phyloP scores from a whole-genome alignment of 164 flowering plant species.

The Macadamia tetraphylla region DNA sequence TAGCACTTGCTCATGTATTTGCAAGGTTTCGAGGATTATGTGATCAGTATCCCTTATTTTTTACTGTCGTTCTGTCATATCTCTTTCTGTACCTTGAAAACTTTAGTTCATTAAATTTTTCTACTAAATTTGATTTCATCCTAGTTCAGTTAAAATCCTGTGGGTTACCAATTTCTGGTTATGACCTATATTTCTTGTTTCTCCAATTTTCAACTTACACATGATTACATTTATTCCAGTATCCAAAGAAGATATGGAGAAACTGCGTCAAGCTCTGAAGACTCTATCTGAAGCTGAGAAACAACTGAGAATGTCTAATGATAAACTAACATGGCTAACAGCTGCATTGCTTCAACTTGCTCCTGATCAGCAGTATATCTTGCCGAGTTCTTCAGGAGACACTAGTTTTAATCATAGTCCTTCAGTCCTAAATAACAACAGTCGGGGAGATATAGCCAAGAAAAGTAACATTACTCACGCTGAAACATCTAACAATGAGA shows the following conservation, averaged over 20 bases:
- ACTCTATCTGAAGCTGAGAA: slow-evolving; percentile 77
- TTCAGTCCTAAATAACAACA: slow-evolving; percentile 17
- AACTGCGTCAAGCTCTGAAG: slow-evolving; percentile 66
- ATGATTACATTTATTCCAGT: slow-evolving; percentile 30
- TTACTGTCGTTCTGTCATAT: not conserved
- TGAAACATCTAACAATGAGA: slow-evolving; percentile 18
- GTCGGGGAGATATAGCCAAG: slow-evolving; percentile 22
- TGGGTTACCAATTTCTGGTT: too few relatives aligned
- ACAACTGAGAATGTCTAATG: slow-evolving; percentile 68
- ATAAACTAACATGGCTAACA: slow-evolving; percentile 68
- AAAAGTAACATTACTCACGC: slow-evolving; percentile 3
- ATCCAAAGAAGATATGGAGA: slow-evolving; percentile 72
- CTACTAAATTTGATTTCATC: too few relatives aligned
- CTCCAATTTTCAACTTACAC: not conserved
- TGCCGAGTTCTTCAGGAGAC: slow-evolving; percentile 46
- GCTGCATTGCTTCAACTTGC: slow-evolving; percentile 80
- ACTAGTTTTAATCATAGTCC: slow-evolving; percentile 51
- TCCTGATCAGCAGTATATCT: slow-evolving; percentile 64
- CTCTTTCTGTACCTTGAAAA: not conserved
- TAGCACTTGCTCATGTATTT: too few relatives aligned
- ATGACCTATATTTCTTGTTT: not conserved
- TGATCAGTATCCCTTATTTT: not conserved
- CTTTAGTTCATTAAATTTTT: not conserved
- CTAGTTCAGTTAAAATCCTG: too few relatives aligned
- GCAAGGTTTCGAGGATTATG: too few relatives aligned